Conservation (phyloP, 106 monocot genomes). For the Platanthera guangdongensis region DNA sequence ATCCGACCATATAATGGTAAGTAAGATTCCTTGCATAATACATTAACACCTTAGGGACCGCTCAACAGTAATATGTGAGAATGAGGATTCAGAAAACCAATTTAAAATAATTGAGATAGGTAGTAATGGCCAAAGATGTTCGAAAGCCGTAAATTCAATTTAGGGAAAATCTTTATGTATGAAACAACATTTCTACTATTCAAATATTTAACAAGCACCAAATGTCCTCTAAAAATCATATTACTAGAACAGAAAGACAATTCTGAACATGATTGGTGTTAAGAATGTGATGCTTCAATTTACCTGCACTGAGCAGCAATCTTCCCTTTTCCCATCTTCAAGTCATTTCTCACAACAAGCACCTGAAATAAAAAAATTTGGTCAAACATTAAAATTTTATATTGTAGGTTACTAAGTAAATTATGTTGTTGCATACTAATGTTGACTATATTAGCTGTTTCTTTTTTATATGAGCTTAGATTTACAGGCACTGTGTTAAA, state of each 20-base stretch:
- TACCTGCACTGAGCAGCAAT: constrained; percentile 99
- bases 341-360: constrained; percentile 89
- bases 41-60: too few relatives aligned
- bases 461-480: too few relatives aligned
- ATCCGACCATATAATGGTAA: too few relatives aligned
- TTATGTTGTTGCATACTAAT: background rate
- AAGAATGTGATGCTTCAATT: background rate
- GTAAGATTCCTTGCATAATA: too few relatives aligned
- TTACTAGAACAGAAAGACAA: background rate
- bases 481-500: too few relatives aligned
- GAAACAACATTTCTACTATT: background rate
- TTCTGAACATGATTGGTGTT: background rate
- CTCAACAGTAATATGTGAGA: too few relatives aligned
- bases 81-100: too few relatives aligned
- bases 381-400: background rate
- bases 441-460: background rate
- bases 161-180: background rate
- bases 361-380: constrained; percentile 38
- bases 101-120: too few relatives aligned
- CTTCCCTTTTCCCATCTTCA: constrained; percentile 99
- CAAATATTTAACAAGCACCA: background rate
- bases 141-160: background rate
- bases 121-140: background rate
- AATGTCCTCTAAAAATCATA: background rate
- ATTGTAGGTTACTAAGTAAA: background rate